Conservation (phyloP, 495 filamentous ascomycete species). For the Niebla homalea region DNA sequence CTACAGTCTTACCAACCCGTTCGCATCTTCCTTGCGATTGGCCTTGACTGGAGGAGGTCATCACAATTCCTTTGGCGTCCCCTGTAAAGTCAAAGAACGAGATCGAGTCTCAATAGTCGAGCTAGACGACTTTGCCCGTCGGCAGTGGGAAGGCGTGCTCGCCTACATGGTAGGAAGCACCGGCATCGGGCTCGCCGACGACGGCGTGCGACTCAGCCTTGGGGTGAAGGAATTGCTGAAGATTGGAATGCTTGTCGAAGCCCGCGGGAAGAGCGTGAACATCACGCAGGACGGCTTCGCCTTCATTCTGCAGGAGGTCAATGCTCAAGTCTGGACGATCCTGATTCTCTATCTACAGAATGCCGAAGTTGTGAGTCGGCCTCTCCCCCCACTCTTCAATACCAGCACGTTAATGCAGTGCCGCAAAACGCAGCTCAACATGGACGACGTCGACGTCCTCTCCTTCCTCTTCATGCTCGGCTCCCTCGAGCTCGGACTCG, state of each 20-base stretch:
- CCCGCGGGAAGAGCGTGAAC: conserved; percentile 38
- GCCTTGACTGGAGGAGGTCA: conserved; percentile 77
- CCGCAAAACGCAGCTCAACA: conserved; percentile 35
- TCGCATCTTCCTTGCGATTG: conserved; percentile 61
- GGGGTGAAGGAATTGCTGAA: conserved; percentile 74
- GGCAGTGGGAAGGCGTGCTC: conserved; percentile 88
- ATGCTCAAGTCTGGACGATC: conserved; percentile 92
- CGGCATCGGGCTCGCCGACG: conserved; percentile 37
- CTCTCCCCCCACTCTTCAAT: neutral
- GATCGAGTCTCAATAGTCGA: conserved; percentile 47
- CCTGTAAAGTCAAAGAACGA: conserved; percentile 46
- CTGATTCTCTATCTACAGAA: conserved; percentile 86
- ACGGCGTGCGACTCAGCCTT: conserved; percentile 47
- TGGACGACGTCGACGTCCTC: conserved; percentile 85
- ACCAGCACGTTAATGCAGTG: too few relatives aligned
- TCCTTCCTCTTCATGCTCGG: conserved; percentile 95
- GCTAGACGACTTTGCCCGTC: conserved; percentile 75
- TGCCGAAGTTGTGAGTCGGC: conserved; percentile 41
- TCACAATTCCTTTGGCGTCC: conserved; percentile 81
- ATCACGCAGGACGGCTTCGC: conserved; percentile 91
- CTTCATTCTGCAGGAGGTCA: conserved; percentile 87
- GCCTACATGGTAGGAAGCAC: conserved; percentile 82
- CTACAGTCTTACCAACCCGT: conserved; percentile 59
- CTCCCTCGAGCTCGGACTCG: conserved; percentile 76
- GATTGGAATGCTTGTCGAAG: conserved; percentile 65